phyloP scores from a whole-genome alignment of 75 land plant species.

The Chamaecyparis obtusa region DNA sequence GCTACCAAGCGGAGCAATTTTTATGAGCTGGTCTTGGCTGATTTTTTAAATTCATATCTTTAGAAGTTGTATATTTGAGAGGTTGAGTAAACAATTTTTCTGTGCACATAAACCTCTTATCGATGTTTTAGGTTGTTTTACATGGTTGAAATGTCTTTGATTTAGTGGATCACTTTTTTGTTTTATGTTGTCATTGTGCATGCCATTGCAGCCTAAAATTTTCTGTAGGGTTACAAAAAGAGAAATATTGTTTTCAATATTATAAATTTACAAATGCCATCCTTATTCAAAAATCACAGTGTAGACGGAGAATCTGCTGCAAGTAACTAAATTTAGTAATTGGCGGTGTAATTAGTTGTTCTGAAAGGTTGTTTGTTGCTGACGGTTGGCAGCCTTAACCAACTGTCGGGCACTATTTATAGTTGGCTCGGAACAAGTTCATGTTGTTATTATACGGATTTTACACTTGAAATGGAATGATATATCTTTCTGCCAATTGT shows the following conservation, averaged over 20 bases:
- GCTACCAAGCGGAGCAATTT: background rate
- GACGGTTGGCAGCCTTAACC: too few species aligned
- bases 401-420: too few species aligned
- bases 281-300: background rate
- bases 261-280: background rate
- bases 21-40: background rate
- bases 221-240: background rate
- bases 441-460: too few species aligned
- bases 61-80: background rate
- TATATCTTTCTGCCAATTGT: too few species aligned
- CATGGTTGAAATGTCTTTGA: background rate
- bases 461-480: too few species aligned
- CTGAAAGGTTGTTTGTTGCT: too few species aligned
- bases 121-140: background rate
- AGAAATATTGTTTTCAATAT: background rate
- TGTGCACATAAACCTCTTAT: background rate
- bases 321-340: too few species aligned
- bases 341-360: too few species aligned
- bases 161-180: background rate
- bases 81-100: background rate
- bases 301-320: too few species aligned
- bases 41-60: background rate
- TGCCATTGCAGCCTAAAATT: background rate
- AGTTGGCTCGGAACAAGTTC: too few species aligned
- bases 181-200: background rate